Evolutionary conservation across 805 yeast species (phyloP).

Genomic region (Kodamaea neixiangensis): DNA sequence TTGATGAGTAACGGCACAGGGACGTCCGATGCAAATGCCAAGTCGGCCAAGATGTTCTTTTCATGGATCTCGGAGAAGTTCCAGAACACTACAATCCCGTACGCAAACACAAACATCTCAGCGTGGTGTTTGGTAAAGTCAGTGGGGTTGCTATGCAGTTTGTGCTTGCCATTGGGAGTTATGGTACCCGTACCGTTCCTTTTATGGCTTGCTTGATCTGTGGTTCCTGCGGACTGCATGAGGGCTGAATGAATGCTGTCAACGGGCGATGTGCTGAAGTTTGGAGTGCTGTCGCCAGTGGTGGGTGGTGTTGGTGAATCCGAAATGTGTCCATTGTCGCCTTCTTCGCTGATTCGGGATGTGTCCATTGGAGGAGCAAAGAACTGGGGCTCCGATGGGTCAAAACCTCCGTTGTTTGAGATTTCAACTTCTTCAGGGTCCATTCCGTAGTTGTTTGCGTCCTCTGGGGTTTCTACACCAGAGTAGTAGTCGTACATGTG

Average conservation of each 20-base stretch:
- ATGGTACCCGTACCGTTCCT: conserved; percentile 18
- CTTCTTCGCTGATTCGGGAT: conserved; percentile 18
- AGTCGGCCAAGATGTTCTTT: conserved; percentile 88
- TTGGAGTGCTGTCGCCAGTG: conserved; percentile 3
- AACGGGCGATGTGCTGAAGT: conserved; percentile 7
- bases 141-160: conserved; percentile 1
- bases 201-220: conserved; percentile 12
- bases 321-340: conserved; percentile 6
- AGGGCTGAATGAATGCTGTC: conserved; percentile 12
- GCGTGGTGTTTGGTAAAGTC: conserved; percentile 66
- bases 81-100: conserved; percentile 99
- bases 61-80: conserved; percentile 91
- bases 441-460: conserved; percentile 50
- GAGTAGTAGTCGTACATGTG: conserved; percentile 91
- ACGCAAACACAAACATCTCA: conserved; percentile 84
- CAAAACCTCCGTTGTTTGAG: conserved; percentile 60
- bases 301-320: conserved; percentile 9
- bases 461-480: conserved; percentile 68
- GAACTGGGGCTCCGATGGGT: conserved; percentile 91
- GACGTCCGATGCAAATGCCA: conserved; percentile 62
- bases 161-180: conserved; percentile 19
- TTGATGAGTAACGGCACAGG: conserved; percentile 57
- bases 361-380: conserved; percentile 53
- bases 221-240: conserved; percentile 12
- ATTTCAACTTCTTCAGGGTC: conserved; percentile 44